Base-by-base conservation (phyloP, 331 rosid species). In the Cydonia oblonga region DNA sequence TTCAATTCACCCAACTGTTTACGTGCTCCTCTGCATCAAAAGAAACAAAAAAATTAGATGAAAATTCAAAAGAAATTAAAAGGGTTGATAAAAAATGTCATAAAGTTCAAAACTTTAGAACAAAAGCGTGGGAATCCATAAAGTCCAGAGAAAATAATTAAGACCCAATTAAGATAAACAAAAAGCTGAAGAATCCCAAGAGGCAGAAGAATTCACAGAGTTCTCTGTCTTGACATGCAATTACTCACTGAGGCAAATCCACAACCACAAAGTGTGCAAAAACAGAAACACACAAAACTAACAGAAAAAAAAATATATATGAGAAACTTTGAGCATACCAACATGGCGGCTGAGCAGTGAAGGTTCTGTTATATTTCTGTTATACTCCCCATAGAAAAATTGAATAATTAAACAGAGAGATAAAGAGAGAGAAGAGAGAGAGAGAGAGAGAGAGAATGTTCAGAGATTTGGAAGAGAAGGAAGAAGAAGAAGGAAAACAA, bases 391-490 rank as follows among this genome's bases (percentile, higher is more conserved):
- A 61, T 13, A 53, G 5, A 74, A 62, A 61, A 10, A 26, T 13
- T 44, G 64, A 71, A 57, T 54, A 73, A 76, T 56, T 61, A 52
- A 79, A 72, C 75, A 54, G 73, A 28, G 30, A 7, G 9, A 66
- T 9, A 0, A 38, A 38, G 42, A 38, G 42, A 38, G 42, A 38
- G 42, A 66, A 70, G 79, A 68, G 80, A 61, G 68, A 33, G 30
- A 13, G 38, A 33, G 40, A 33, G 40, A 9, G 44, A 40, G 49
- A 29, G 72, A 16, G 28, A 4, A 18, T 18, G 7, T 49, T 49
- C 23, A 64, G 20, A 19, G 64, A 30, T 49, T 64, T 49, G 54
- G 74, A 60, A 28, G 32, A 51, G 10, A 67, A 30, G 24, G 52
- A 53, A 65, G 24, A 26, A 35, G 72, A 20, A 68, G 75, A 26